Conservation (phyloP, 345 rosid genomes). For the Gossypium turneri region DNA sequence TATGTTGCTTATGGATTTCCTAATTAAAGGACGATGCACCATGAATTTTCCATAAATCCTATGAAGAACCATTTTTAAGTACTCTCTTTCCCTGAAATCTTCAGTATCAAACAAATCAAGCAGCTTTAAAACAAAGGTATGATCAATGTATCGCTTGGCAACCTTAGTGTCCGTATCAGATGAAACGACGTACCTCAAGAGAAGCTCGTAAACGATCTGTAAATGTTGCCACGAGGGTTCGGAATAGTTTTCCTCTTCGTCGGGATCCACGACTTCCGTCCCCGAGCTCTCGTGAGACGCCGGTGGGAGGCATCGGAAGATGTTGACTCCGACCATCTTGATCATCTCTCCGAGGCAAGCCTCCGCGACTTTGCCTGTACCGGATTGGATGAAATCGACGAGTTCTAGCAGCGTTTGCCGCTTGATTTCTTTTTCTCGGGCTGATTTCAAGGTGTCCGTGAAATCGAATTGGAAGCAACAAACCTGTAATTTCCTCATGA, state of each 20-base stretch:
- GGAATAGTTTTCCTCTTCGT: conserved; percentile 77
- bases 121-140: conserved; percentile 64
- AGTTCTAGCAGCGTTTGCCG: conserved; percentile 73
- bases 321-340: conserved; percentile 57
- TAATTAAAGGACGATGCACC: conserved; percentile 84
- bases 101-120: conserved; percentile 82
- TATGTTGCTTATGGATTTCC: conserved; percentile 70
- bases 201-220: conserved; percentile 77
- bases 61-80: conserved; percentile 77
- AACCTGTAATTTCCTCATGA: conserved; percentile 64
- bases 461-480: conserved; percentile 85
- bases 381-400: conserved; percentile 75
- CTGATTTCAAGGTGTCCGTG: conserved; percentile 42
- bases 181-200: conserved; percentile 69
- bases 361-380: conserved; percentile 62
- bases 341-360: conserved; percentile 76
- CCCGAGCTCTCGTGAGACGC: conserved; percentile 74
- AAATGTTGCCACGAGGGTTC: conserved; percentile 91
- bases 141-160: conserved; percentile 75
- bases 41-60: conserved; percentile 89
- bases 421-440: conserved; percentile 77
- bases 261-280: conserved; percentile 62
- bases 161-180: conserved; percentile 75
- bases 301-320: conserved; percentile 76
- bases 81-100: conserved; percentile 83